These are phyloP conservation scores for Suillus luteus DNA, from an alignment of 768 basidiomycete genomes.

Conservation along the genomic window DNA sequence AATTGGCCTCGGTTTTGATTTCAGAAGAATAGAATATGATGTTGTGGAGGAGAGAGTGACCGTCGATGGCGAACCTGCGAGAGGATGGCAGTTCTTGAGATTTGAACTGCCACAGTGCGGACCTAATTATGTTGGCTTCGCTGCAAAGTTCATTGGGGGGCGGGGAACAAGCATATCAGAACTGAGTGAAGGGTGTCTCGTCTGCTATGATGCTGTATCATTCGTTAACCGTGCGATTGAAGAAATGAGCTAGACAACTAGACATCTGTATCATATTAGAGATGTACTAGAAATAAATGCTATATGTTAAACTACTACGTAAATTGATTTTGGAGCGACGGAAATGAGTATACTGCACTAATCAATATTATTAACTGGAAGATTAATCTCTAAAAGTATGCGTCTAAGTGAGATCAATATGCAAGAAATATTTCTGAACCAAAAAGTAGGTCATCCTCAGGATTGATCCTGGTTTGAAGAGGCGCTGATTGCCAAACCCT, in stretches of 20 bases:
- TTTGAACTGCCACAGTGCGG: constrained; percentile 53
- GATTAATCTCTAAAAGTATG: neutral
- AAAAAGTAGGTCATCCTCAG: constrained; percentile 35
- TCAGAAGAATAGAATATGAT: constrained; percentile 74
- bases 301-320: constrained; percentile 20
- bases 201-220: constrained; percentile 46
- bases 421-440: constrained; percentile 31
- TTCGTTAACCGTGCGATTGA: constrained; percentile 52
- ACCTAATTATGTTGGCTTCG: constrained; percentile 65
- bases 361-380: constrained; percentile 17
- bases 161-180: constrained; percentile 32
- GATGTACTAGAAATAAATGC: constrained; percentile 20
- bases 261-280: constrained; percentile 18
- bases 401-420: constrained; percentile 24
- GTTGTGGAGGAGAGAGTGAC: constrained; percentile 49
- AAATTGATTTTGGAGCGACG: constrained; percentile 1
- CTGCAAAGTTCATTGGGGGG: constrained; percentile 60
- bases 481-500: constrained; percentile 58
- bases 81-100: constrained; percentile 70
- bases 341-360: constrained; percentile 1
- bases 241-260: constrained; percentile 33
- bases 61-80: constrained; percentile 57
- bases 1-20: constrained; percentile 80
- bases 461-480: constrained; percentile 34
- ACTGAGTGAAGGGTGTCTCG: constrained; percentile 42